Evolutionary conservation across 352 stramenopile genomes (phyloP), one percentile per base, ranked within the genome.

Genomic region (Globisporangium yorkense): DNA sequence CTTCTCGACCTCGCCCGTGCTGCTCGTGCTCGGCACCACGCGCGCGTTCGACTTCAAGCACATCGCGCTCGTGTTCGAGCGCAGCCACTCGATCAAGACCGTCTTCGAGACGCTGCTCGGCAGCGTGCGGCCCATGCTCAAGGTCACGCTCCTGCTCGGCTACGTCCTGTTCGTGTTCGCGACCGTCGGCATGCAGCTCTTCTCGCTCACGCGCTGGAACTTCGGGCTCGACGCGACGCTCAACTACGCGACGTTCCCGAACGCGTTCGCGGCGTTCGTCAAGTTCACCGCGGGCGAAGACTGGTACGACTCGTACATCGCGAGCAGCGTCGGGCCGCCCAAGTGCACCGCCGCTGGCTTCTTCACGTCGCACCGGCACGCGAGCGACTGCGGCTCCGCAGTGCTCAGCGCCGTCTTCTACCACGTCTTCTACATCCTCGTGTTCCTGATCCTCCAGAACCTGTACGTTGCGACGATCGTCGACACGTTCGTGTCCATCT

Each of bases 141-240:
- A 94, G 51, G 80, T 92, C 37, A 88, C 81, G n/a, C 57, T 94
- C 9, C 61, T 94, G 24, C 72, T 94, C 3, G 82, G 77, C 29
- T 94, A 92, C 54, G 82, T 85, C 1, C 61, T 92, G 3, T 94
- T 94, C 40, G 77, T 94, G 12, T 94, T 92, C 31, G 81, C 84
- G 7, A 92, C 84, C 24, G 70, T 94, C 5, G 82, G 80, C 10
- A 87, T 94, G 60, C 84, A 94, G 56, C 67, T 92, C 2, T 94
- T 92, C 59, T 87, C 84, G 18, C 50, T 88, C 45, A 94, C 84
- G 3, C 80, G 82, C 29, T 94, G 84, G 84, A 70, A 68, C n/a
- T 77, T 81, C 31, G 84, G 84, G 0, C 66, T 94, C 9, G 81
- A 92, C 50, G 63, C 72, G 1, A 91, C 87, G 44, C 58, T 87